Conservation (phyloP, 495 filamentous ascomycete species). For the Polyplosphaeria fusca region DNA sequence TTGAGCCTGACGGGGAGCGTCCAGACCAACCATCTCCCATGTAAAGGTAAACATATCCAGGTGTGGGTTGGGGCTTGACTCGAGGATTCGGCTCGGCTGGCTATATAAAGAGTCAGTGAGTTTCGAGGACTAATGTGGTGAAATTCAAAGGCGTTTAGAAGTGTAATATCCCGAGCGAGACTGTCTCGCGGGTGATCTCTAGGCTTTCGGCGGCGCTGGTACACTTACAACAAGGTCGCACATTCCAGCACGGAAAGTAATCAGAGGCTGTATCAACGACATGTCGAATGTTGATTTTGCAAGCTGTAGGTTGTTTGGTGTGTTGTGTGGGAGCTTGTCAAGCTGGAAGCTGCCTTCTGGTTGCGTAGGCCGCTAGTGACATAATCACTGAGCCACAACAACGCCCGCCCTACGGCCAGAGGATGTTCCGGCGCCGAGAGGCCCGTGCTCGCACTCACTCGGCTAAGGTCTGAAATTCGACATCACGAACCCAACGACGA, state of each 20-base stretch:
- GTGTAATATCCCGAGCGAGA: no score
- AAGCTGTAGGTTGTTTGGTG: background rate
- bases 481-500: constrained; percentile 1
- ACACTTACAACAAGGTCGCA: constrained; percentile 72
- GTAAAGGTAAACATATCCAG: constrained; percentile 92
- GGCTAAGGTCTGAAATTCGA: background rate
- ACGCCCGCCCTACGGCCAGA: background rate
- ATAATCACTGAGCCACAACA: background rate
- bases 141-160: no score
- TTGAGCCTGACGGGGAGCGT: background rate
- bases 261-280: constrained; percentile 76
- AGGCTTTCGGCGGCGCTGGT: no score
- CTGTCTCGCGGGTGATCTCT: no score
- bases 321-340: constrained; percentile 5
- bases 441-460: background rate
- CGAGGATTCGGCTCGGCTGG: constrained; percentile 52
- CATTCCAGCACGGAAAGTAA: constrained; percentile 95
- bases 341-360: constrained; percentile 16
- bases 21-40: constrained; percentile 60
- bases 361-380: background rate
- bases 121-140: no score
- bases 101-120: constrained; percentile 2
- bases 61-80: constrained; percentile 63
- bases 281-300: background rate
- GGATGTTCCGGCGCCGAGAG: background rate